Base-by-base conservation (phyloP, 371 early-diverging fungal species). In the Mucor piriformis region DNA sequence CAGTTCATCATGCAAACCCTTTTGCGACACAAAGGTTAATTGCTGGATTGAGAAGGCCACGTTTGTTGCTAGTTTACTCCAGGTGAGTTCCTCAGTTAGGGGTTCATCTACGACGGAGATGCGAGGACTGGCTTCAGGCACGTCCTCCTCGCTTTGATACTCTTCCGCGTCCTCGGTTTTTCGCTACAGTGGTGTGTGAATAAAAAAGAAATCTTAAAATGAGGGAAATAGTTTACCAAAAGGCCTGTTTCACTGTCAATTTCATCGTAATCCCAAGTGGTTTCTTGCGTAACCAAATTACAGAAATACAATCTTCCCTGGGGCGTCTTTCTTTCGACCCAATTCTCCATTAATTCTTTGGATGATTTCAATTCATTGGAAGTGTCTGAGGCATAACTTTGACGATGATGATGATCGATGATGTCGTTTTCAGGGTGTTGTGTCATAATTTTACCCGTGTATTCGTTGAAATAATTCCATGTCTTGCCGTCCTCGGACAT, bases 231-330 rank as follows among this genome's bases (percentile, higher is more conserved):
- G 29, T 12, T 57, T 67, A 77, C 74, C 71, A 77, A 43, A 40
- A 57, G 59, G 24, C 79, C 79, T 15, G 79, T 75, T 16, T 51
- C 62, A 38, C 47, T 56, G 50, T 79, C 73, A 46, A 79, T 73
- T n/a, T 79, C 79, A 34, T 73, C 61, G 43, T 57, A 59, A 54
- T 76, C 76, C 87, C 91, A 94, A 16, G 84, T 87, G 7, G 92
- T 91, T 58, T 87, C 84, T 62, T 92, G 89, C 11, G 92, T 91
- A n/a, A 88, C 70, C 44, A 88, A 74, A 73, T 94, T 92, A 69
- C 84, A 91, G 61, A 81, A 92, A 69, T 93, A 94, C 2, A 76
- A 63, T 42, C 85, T 74, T 1, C 92, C 92, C 52, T 88, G 81
- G 18, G 87, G 67, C 25, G 84, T 69, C 46, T 70, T 64, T 52